These are phyloP conservation scores for Miamiensis avidus DNA, from an alignment of 169 alveolate species.

Conservation along the genomic window DNA sequence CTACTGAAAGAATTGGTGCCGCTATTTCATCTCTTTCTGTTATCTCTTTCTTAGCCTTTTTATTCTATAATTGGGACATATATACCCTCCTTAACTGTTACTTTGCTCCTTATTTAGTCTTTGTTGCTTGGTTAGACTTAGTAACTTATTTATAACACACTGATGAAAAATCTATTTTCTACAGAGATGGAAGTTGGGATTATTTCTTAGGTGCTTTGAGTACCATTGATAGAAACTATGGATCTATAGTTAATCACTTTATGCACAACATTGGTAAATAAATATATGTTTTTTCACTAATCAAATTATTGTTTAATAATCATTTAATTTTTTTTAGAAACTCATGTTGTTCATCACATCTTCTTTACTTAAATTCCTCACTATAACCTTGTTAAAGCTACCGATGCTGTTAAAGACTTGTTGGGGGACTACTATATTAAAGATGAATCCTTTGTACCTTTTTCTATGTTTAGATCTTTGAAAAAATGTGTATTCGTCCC, in stretches of 20 bases:
- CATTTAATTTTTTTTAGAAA: background rate
- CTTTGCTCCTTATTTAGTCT: background rate
- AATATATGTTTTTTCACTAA: no score
- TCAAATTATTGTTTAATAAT: no score
- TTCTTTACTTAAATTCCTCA: background rate
- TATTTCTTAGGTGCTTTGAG: background rate
- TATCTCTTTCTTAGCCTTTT: background rate
- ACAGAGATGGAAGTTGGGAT: background rate
- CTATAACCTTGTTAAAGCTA: background rate
- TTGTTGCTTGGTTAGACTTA: background rate
- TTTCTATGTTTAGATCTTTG: background rate
- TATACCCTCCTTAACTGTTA: background rate
- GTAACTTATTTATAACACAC: background rate
- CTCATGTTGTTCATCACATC: background rate
- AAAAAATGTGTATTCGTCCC: background rate
- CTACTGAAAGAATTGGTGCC: background rate
- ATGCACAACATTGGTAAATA: background rate
- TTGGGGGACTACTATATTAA: background rate
- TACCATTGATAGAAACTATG: background rate
- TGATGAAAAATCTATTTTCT: background rate
- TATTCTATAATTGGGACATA: background rate
- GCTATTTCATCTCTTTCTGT: background rate
- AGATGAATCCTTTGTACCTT: background rate
- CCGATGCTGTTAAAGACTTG: background rate
- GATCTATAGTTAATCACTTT: background rate